Evolutionary conservation across 331 rosid species (phyloP).

Genomic region (Acacia pycnantha): DNA sequence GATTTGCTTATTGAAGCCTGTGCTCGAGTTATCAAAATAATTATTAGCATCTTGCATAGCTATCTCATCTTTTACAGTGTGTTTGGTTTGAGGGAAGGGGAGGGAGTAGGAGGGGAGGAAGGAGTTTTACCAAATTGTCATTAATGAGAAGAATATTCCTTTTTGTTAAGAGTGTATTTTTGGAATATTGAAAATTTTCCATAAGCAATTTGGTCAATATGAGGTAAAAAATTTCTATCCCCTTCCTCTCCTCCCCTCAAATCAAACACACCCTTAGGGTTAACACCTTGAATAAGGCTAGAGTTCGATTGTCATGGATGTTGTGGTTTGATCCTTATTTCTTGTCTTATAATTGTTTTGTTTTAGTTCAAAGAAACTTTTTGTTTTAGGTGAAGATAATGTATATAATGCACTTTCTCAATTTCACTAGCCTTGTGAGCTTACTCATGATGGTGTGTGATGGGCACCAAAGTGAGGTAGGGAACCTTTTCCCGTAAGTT

Average conservation of each 20-base stretch:
- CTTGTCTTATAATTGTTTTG: neutral
- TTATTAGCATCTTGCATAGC: neutral
- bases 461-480: neutral
- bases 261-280: too few species aligned
- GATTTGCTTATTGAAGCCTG: neutral
- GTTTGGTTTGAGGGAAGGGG: too few species aligned
- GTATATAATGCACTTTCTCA: constrained; percentile 14
- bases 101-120: too few species aligned
- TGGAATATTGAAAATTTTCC: too few species aligned
- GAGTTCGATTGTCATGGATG: neutral
- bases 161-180: too few species aligned
- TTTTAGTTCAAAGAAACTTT: neutral
- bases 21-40: constrained; percentile 1
- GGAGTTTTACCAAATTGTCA: too few species aligned
- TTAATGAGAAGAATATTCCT: too few species aligned
- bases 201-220: too few species aligned
- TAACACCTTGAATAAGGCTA: neutral
- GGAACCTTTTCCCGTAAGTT: neutral
- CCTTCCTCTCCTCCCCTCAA: too few species aligned
- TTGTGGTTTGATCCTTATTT: constrained; percentile 15
- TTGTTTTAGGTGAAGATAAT: constrained; percentile 15
- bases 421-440: neutral
- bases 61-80: neutral
- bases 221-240: too few species aligned
- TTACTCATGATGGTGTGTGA: neutral